Percentiles rank a stretch among this genome's conserved stretches.
phyloP scores from a whole-genome alignment of 2,329 filamentous ascomycete genomes.

The Alternaria triticina region DNA sequence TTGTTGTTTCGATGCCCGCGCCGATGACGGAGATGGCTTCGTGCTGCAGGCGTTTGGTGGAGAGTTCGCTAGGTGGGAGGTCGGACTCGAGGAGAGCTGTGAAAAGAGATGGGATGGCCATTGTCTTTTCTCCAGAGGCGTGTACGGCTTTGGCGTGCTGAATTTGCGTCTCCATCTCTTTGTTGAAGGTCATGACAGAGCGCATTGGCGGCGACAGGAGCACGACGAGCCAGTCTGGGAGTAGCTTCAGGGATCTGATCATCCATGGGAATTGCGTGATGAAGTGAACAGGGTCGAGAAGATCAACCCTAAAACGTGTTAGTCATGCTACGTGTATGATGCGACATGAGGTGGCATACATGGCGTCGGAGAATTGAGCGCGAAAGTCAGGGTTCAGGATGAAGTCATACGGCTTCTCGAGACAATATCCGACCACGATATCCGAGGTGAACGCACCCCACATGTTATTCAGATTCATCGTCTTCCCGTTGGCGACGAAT shows the following conservation, averaged over 20 bases:
- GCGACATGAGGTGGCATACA: background rate
- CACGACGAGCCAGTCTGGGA: background rate
- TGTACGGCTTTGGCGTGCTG: background rate
- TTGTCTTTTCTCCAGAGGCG: background rate
- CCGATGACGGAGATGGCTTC: background rate
- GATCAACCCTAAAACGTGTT: background rate
- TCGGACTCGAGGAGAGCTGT: background rate
- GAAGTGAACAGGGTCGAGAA: background rate
- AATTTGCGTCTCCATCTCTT: background rate
- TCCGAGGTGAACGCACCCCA: background rate
- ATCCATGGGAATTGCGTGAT: background rate
- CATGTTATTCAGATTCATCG: background rate
- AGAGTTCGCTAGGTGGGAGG: background rate
- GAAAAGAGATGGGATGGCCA: background rate
- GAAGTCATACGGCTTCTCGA: background rate
- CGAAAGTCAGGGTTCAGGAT: background rate
- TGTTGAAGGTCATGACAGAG: background rate
- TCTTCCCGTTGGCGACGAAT: background rate
- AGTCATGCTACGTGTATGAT: background rate
- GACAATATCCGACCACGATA: background rate
- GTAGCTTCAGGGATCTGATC: background rate
- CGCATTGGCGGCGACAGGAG: background rate
- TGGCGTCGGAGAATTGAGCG: background rate
- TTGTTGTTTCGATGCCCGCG: constrained; percentile 32
- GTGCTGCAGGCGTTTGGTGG: background rate